Percentiles rank a stretch among this genome's conserved stretches.
Conservation (phyloP, 2,329 filamentous ascomycete species). For the Tolypocladium capitatum region DNA sequence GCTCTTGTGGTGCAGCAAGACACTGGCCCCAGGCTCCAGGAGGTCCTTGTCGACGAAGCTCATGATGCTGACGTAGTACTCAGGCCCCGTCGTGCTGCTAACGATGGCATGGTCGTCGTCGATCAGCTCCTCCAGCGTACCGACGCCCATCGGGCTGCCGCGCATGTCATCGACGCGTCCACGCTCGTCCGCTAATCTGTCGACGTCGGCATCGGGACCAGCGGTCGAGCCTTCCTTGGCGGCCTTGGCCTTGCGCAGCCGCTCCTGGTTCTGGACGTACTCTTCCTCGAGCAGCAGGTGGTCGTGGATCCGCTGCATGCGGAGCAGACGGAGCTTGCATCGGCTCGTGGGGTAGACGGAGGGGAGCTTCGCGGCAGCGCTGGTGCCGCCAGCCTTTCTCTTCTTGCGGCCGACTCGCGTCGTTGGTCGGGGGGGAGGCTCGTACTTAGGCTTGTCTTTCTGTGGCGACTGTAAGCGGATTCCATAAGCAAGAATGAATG, state of each 20-base stretch:
- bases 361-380: conserved; percentile 88
- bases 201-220: conserved; percentile 59
- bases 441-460: conserved; percentile 99
- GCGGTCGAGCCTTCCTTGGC: conserved; percentile 55
- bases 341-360: conserved; percentile 88
- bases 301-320: conserved; percentile 98
- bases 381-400: conserved; percentile 87
- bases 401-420: conserved; percentile 97
- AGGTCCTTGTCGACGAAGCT: conserved; percentile 99
- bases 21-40: conserved; percentile 87
- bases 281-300: conserved; percentile 94
- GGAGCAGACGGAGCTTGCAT: conserved; percentile 92
- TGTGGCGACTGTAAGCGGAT: conserved; percentile 24
- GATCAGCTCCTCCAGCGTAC: conserved; percentile 95
- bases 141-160: conserved; percentile 96
- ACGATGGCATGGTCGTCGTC: conserved; percentile 99
- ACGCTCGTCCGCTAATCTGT: conserved; percentile 88
- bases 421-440: conserved; percentile 91
- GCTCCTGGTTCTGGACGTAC: conserved; percentile 98
- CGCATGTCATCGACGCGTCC: conserved; percentile 96
- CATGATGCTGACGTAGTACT: conserved; percentile 99
- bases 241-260: conserved; percentile 80
- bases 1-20: conserved; percentile 92
- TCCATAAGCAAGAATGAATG: neutral
- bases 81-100: conserved; percentile 89